These are phyloP conservation scores for Nelumbo lutea DNA, from an alignment of 164 flowering plant genomes.

Conservation along the genomic window DNA sequence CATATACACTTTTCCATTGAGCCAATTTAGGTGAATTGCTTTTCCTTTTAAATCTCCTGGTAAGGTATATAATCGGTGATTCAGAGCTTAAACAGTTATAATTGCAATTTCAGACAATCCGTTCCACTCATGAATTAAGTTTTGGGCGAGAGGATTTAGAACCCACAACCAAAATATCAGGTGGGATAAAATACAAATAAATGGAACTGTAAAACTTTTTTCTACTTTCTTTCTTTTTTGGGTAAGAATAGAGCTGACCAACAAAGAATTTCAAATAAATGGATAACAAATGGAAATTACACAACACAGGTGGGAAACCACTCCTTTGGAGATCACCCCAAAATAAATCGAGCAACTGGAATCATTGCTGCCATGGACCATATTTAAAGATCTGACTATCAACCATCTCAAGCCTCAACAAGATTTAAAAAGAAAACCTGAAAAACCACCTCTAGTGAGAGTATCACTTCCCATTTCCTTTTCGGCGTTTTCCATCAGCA, in stretches of 20 bases:
- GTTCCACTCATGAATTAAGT: no score
- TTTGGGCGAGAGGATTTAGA: no score
- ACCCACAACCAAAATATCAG: no score
- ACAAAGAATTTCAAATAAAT: neutral
- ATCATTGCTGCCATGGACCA: neutral
- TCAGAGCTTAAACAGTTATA: no score
- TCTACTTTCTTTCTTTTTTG: neutral
- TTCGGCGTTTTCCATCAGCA: slow-evolving; percentile 54
- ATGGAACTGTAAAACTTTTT: no score
- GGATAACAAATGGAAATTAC: neutral
- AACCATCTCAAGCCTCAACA: neutral
- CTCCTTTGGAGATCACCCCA: slow-evolving; percentile 16
- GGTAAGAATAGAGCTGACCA: slow-evolving; percentile 12
- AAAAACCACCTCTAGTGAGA: slow-evolving; percentile 8
- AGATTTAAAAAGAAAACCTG: slow-evolving; percentile 4
- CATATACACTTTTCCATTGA: no score
- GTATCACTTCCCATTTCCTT: slow-evolving; percentile 47
- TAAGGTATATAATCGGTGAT: no score
- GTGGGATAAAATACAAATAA: no score
- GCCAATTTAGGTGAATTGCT: no score
- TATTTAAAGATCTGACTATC: slow-evolving; percentile 15
- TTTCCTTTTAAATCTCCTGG: no score
- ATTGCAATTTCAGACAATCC: no score
- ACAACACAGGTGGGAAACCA: slow-evolving; percentile 5
- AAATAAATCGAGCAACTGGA: neutral